phyloP scores from a whole-genome alignment of 805 yeast species.

The Wickerhamomyces chaumierensis region DNA sequence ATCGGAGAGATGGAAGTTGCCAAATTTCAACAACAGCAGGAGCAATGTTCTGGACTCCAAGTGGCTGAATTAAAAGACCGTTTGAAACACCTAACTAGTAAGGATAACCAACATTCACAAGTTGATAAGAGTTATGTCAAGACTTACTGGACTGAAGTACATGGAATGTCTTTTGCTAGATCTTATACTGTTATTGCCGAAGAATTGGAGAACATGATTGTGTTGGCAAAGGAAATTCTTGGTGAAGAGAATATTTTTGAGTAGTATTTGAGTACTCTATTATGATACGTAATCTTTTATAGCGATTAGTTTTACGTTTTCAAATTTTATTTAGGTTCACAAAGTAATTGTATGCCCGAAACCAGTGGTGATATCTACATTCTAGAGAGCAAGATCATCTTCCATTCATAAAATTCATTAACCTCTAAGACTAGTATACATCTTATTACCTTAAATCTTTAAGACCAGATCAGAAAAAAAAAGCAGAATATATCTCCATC shows the following conservation, averaged over 20 bases:
- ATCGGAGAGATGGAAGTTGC: constrained; percentile 22
- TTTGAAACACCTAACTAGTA: constrained; percentile 4
- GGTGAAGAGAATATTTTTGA: constrained; percentile 28
- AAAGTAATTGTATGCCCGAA: too few relatives aligned
- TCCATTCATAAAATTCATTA: too few relatives aligned
- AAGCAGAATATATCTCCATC: too few relatives aligned
- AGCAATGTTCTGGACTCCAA: not conserved
- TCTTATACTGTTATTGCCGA: constrained; percentile 36
- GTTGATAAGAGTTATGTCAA: constrained; percentile 14
- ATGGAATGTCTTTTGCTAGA: constrained; percentile 37
- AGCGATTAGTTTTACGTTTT: too few relatives aligned
- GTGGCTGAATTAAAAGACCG: constrained; percentile 4
- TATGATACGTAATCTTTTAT: too few relatives aligned
- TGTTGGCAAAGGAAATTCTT: constrained; percentile 27
- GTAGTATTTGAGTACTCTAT: not conserved
- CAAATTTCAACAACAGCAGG: constrained; percentile 1
- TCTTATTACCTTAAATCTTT: too few relatives aligned
- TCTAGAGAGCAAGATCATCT: too few relatives aligned
- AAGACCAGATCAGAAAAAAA: too few relatives aligned
- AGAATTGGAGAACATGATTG: constrained; percentile 27
- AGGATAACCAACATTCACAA: not conserved
- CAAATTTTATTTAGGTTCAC: too few relatives aligned
- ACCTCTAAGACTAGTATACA: too few relatives aligned
- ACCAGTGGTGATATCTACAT: too few relatives aligned
- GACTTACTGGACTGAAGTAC: constrained; percentile 35